These are phyloP conservation scores for Claviceps africana DNA, from an alignment of 2,329 filamentous ascomycete genomes.

Conservation along the genomic window DNA sequence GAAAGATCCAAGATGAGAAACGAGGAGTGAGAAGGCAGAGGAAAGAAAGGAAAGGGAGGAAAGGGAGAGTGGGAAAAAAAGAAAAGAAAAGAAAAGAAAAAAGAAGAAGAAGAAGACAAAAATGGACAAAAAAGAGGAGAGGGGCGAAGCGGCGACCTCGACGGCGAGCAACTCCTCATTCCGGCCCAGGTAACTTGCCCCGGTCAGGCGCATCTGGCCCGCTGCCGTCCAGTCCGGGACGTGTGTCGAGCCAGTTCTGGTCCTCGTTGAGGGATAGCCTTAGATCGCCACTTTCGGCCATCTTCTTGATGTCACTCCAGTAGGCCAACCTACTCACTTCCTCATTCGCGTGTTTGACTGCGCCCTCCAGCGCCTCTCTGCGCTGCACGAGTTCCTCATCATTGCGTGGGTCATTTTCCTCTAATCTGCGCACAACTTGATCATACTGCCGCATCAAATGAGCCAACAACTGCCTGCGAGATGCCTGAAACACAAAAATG, in stretches of 20 bases:
- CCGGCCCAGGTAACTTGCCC: slow-evolving; percentile 5
- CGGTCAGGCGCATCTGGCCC: slow-evolving; percentile 28
- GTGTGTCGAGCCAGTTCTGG: slow-evolving; percentile 24
- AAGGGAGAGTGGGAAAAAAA: too few species aligned
- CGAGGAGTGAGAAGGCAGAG: neutral
- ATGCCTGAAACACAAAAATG: slow-evolving; percentile 79
- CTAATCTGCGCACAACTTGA: slow-evolving; percentile 23
- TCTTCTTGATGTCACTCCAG: slow-evolving; percentile 70
- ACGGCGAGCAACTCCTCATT: neutral
- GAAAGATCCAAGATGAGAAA: neutral
- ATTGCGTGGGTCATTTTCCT: slow-evolving; percentile 25
- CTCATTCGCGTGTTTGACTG: slow-evolving; percentile 61
- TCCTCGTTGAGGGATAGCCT: slow-evolving; percentile 27
- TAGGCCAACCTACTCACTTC: slow-evolving; percentile 73
- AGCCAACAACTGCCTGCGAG: slow-evolving; percentile 60
- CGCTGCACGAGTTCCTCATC: slow-evolving; percentile 23
- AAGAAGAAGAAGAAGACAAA: neutral
- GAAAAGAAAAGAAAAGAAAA: neutral
- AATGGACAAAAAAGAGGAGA: neutral
- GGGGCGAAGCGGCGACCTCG: neutral
- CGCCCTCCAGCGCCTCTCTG: slow-evolving; percentile 56
- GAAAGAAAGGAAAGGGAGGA: neutral
- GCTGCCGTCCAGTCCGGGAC: slow-evolving; percentile 40
- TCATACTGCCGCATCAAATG: slow-evolving; percentile 48
- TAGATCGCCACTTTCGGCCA: slow-evolving; percentile 41